A percentile compares a stretch with the other conserved stretches of the same genome.
Conservation (phyloP, 306 rosid species). For the Vicia villosa region DNA sequence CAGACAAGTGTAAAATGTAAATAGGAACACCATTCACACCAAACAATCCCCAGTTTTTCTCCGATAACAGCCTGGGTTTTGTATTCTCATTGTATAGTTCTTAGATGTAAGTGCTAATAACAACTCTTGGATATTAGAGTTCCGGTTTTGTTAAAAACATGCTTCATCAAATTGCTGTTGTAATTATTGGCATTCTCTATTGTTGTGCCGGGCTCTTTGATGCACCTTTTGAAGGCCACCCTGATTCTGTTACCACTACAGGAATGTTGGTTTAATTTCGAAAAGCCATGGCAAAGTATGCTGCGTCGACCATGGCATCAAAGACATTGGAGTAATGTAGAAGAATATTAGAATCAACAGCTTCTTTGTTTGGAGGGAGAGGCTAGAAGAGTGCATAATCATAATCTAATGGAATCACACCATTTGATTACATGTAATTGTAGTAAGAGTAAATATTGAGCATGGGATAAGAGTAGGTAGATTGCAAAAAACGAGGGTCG, state of each 20-base stretch:
- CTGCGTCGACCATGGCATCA: no score
- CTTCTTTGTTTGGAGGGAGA: slow-evolving; percentile 44
- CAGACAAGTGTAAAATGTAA: slow-evolving; percentile 67
- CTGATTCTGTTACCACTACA: no score
- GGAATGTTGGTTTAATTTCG: slow-evolving; percentile 7
- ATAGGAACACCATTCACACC: slow-evolving; percentile 61
- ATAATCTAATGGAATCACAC: slow-evolving; percentile 79
- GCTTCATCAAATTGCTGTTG: slow-evolving; percentile 74
- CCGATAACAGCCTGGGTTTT: slow-evolving; percentile 60
- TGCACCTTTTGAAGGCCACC: slow-evolving; percentile 66
- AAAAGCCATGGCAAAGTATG: not conserved
- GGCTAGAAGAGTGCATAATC: slow-evolving; percentile 78
- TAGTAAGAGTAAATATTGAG: slow-evolving; percentile 81
- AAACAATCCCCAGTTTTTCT: slow-evolving; percentile 87
- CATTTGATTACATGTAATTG: slow-evolving; percentile 78
- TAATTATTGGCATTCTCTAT: no score
- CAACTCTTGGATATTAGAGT: slow-evolving; percentile 74
- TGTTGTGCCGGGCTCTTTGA: no score
- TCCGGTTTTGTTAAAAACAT: slow-evolving; percentile 73
- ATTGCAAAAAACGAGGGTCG: slow-evolving; percentile 76
- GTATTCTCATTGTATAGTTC: slow-evolving; percentile 79
- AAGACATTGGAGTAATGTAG: no score
- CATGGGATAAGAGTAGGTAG: slow-evolving; percentile 70
- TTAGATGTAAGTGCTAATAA: slow-evolving; percentile 71
- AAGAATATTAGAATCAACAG: no score